Evolutionary conservation across 2,329 filamentous ascomycete species (phyloP).

Genomic region (Cladophialophora immunda): DNA sequence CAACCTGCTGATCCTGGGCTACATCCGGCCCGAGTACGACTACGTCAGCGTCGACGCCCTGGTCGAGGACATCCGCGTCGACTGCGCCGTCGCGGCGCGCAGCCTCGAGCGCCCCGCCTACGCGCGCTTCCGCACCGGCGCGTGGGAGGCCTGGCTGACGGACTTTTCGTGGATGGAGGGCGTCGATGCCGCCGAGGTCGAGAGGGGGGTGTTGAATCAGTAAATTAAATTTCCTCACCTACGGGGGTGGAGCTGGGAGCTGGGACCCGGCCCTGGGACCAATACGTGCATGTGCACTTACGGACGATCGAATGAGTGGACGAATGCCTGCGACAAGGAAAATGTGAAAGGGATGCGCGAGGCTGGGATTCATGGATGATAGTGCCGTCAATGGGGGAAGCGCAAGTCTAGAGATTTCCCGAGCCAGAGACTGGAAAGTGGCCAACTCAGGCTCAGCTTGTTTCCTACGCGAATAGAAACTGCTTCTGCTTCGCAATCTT

Average conservation of each 20-base stretch:
- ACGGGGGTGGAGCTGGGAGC: too few relatives aligned
- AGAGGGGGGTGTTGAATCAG: conserved; percentile 40
- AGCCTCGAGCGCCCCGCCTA: conserved; percentile 76
- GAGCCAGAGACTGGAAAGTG: too few relatives aligned
- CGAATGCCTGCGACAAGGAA: too few relatives aligned
- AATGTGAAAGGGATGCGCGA: too few relatives aligned
- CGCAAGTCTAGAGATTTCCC: too few relatives aligned
- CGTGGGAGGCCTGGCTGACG: conserved; percentile 38
- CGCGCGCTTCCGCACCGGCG: conserved; percentile 56
- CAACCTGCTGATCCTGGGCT: conserved; percentile 82
- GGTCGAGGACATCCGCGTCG: conserved; percentile 85
- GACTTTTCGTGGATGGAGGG: conserved; percentile 43
- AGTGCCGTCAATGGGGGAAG: too few relatives aligned
- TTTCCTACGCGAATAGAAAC: background rate
- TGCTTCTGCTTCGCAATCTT: background rate
- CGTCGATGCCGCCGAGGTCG: conserved; percentile 44
- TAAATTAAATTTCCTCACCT: too few relatives aligned
- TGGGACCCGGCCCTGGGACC: too few relatives aligned
- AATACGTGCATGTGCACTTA: too few relatives aligned
- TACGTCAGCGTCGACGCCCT: conserved; percentile 85
- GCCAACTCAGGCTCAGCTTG: background rate
- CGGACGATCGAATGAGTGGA: too few relatives aligned
- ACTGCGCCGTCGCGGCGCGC: conserved; percentile 81
- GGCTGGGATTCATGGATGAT: background rate
- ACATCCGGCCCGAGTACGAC: conserved; percentile 87